Evolutionary conservation across 1,284 basidiomycete genomes (phyloP).

Genomic region (Pholiota adiposa): DNA sequence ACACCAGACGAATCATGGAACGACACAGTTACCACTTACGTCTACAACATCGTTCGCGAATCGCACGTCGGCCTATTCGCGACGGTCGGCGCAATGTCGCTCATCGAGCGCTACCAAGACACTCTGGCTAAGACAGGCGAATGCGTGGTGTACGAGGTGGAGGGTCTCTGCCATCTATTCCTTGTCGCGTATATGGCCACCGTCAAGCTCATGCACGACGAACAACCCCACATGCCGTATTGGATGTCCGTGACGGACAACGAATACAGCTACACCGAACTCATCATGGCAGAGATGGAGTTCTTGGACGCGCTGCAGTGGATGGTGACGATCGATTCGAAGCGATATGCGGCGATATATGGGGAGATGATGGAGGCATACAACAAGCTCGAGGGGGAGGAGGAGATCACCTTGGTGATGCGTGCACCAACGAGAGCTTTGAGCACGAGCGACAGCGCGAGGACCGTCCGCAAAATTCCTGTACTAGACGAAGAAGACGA

Average conservation of each 20-base stretch:
- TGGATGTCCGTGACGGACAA: slow-evolving; percentile 17
- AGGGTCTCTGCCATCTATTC: slow-evolving; percentile 20
- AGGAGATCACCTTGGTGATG: neutral
- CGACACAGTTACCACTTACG: neutral
- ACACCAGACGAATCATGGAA: neutral
- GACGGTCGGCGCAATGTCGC: slow-evolving; percentile 15
- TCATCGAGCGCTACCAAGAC: slow-evolving; percentile 18
- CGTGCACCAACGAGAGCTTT: neutral
- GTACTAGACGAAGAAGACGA: slow-evolving; percentile 13
- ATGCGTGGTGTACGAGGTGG: neutral
- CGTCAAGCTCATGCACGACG: slow-evolving; percentile 19
- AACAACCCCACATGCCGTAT: slow-evolving; percentile 13
- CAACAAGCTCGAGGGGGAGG: neutral
- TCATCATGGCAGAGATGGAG: slow-evolving; percentile 14
- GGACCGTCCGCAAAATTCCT: neutral
- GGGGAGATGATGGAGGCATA: slow-evolving; percentile 9
- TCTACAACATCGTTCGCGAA: slow-evolving; percentile 16
- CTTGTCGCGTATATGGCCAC: slow-evolving; percentile 22
- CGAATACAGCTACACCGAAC: slow-evolving; percentile 15
- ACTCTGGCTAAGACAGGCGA: neutral
- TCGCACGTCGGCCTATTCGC: slow-evolving; percentile 17
- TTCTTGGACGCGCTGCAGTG: slow-evolving; percentile 21
- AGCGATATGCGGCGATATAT: slow-evolving; percentile 8
- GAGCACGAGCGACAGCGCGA: neutral
- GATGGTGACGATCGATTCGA: slow-evolving; percentile 11